Evolutionary conservation across 306 rosid species (phyloP), one percentile per base, ranked within the genome.

Genomic region (Vigna angularis): DNA sequence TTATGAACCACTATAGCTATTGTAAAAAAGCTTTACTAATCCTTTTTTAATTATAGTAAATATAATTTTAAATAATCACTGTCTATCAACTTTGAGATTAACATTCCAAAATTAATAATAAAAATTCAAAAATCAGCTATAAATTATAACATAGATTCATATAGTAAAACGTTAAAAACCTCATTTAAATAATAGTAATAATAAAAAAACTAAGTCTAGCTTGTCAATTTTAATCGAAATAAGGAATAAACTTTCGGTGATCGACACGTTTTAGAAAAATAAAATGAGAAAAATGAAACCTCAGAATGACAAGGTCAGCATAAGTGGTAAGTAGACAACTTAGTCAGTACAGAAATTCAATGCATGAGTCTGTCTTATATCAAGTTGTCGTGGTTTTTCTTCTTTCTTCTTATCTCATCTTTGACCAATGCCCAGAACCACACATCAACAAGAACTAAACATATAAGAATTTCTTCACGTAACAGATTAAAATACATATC

Each of bases 251-350:
- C 5, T 20, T 18, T 55, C 13, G 5, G 38, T 24, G 38, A 10
- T 11, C 38, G 48, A 22, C 32, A 79, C 65, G 4, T 78, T 24
- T 15, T 57, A 18, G 71, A 49, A 38, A 24, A 38, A 16, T 2
- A 47, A 5, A 14, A 20, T 12, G 14, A 14, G 14, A 14, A 13
- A 6, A 59, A 26, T 59, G 22, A 40, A 61, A 34, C n/a, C 10
- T 3, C 32, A 47, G 5, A 18, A 6, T 8, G 9, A 30, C 18
- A 64, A 8, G 18, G n/a, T 47, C 24, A 16, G 42, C 24, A 66
- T 16, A 17, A 58, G 53, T 75, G 15, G 17, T 55, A 49, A 5
- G 28, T 34, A 6, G 62, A 59, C 40, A 69, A 78, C 52, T 59
- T 78, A 16, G 30, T 13, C 22, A 18, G 22, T 14, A 40, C 9